A percentile compares a stretch with the other conserved stretches of the same genome.
Conservation (phyloP, 31 red algal genomes). For the Porphyra umbilicalis region DNA sequence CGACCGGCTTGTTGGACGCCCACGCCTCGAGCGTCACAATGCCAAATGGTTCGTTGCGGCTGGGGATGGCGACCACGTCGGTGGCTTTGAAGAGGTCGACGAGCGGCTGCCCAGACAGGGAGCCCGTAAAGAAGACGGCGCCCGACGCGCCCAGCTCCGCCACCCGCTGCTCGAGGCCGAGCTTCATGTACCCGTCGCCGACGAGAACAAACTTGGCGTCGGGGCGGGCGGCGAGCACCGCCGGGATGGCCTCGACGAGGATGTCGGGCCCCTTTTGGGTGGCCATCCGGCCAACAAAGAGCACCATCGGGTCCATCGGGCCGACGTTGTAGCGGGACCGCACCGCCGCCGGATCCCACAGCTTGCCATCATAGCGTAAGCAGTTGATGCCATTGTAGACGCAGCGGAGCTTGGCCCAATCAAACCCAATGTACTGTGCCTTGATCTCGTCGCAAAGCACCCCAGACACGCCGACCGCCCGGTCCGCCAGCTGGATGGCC, state of each 20-base stretch:
- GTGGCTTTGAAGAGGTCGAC: slow-evolving; percentile 96
- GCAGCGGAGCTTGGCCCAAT: slow-evolving; percentile 91
- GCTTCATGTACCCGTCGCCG: slow-evolving; percentile 97
- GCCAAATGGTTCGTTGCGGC: slow-evolving; percentile 97
- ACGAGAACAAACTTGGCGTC: slow-evolving; percentile 94
- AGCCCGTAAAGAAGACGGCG: slow-evolving; percentile 67
- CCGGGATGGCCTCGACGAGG: slow-evolving; percentile 79
- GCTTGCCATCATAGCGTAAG: slow-evolving; percentile 81
- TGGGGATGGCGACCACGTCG: slow-evolving; percentile 87
- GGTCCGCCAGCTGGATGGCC: slow-evolving; percentile 65
- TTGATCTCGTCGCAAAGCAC: slow-evolving; percentile 95
- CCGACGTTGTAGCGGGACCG: slow-evolving; percentile 77
- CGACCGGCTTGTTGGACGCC: slow-evolving; percentile 98
- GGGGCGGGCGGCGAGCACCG: slow-evolving; percentile 58
- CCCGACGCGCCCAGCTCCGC: slow-evolving; percentile 55
- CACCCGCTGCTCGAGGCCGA: slow-evolving; percentile 43
- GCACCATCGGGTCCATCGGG: slow-evolving; percentile 96
- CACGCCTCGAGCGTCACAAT: slow-evolving; percentile 98
- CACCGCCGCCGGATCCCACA: slow-evolving; percentile 88
- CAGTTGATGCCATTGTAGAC: slow-evolving; percentile 98
- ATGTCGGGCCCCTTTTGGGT: slow-evolving; percentile 94
- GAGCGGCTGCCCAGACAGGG: slow-evolving; percentile 75
- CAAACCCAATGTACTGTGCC: slow-evolving; percentile 58
- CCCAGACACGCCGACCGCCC: slow-evolving; percentile 72
- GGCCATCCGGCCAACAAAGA: slow-evolving; percentile 94